phyloP scores from a whole-genome alignment of 1,139 yeast genomes.

The Arxiozyma heterogenica region DNA sequence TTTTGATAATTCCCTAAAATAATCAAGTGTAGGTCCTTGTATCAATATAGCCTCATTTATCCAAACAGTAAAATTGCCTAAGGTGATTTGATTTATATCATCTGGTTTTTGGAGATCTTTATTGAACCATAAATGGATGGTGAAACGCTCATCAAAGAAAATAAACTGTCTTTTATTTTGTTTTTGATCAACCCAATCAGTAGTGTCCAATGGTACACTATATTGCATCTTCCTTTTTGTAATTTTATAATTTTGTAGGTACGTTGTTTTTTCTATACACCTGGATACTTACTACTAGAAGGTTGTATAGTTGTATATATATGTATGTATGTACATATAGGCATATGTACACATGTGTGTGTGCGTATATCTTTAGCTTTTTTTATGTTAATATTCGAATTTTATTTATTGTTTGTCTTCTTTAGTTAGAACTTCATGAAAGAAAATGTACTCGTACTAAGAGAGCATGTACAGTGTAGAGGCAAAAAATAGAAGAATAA shows the following conservation, averaged over 20 bases:
- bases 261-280: background rate
- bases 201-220: background rate
- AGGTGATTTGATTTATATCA: background rate
- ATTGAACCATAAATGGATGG: slow-evolving; percentile 11
- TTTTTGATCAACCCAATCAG: background rate
- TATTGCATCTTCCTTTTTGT: background rate
- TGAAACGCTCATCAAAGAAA: slow-evolving; percentile 27
- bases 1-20: slow-evolving; percentile 6
- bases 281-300: too few species aligned
- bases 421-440: too few species aligned
- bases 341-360: background rate
- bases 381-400: too few species aligned
- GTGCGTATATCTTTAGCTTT: background rate
- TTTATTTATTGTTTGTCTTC: too few species aligned
- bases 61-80: slow-evolving; percentile 15
- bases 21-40: slow-evolving; percentile 2
- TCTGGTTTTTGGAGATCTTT: slow-evolving; percentile 1
- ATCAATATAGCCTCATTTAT: slow-evolving; percentile 24
- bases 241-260: too few species aligned
- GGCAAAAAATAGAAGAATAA: too few species aligned
- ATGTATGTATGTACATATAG: too few species aligned
- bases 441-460: too few species aligned
- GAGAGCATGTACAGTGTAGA: too few species aligned
- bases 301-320: background rate
- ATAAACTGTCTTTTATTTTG: slow-evolving; percentile 20